Evolutionary conservation across 2,329 filamentous ascomycete species (phyloP), one percentile per base, ranked within the genome.

Genomic region (Neofusicoccum ribis): DNA sequence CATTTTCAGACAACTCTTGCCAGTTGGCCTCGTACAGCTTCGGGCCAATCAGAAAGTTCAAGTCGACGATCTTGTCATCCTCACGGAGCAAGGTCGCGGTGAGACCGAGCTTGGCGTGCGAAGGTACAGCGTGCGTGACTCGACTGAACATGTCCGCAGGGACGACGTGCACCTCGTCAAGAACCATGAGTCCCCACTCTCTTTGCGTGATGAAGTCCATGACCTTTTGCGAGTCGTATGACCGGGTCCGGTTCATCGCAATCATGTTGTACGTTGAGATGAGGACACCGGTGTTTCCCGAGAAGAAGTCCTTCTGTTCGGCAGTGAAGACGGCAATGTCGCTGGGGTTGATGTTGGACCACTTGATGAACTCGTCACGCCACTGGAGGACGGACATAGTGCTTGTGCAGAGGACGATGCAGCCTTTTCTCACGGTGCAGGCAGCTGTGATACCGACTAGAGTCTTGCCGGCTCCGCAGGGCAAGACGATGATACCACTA

Each of bases 251-350:
- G 14, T 90, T 93, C 73, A 95, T 91, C 8, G 92, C 96, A n/a
- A 99, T 93, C 95, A 99, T 99, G 66, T 92, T 95, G 78, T 99
- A 99, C 1, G 95, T 99, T 11, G 93, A 96, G 61, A 99, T 93
- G 69, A 99, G 96, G 69, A 99, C 93, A 74, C 95, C 95, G 1
- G 95, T 96, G 73, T 92, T 94, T 58, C 93, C 88, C 1, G 89
- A 89, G 72, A 99, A 97, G 61, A 85, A 84, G 65, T 89, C 88
- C 79, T 99, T 99, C 76, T 92, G 92, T 70, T 96, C 93, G 0
- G 93, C 94, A 0, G 95, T 97, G 77, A 99, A 99, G 63, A 96
- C 89, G 36, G 93, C 92, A 72, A 99, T 93, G 73, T 97, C 93
- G 70, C 94, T 90, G 0, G 93, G 92, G 71, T 93, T 91, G 67